Base-by-base conservation (phyloP, 768 basidiomycete species). In the Termitomyces heimii region DNA sequence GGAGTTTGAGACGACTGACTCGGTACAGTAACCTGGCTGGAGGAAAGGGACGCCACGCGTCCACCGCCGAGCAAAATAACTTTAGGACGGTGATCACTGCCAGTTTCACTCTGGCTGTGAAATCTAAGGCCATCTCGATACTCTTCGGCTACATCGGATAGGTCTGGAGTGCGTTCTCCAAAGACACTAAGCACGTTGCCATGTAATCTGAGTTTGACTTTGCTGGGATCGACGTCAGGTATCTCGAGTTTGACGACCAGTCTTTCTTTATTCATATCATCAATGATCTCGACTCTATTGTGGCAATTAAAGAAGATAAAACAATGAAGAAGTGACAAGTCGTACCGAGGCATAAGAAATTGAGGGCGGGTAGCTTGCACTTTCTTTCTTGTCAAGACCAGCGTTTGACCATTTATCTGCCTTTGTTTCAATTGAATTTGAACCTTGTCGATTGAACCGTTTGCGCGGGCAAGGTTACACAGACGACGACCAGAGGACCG, bases 161-260 rank as follows among this genome's bases (percentile, higher is more conserved):
- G 48, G 22, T 62, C 67, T 16, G 68, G 61, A 6, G 58, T 62
- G 42, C 76, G 71, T 34, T 67, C 66, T 32, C 77, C 76, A 2
- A 63, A 54, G 12, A 79, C 60, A 14, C 73, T 51, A n/a, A 79
- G 67, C n/a, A 64, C 55, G 0, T 67, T 70, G 0, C 70, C 69
- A 18, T 67, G 69, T 10, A 77, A 66, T n/a, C 66, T 61, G 2
- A 79, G 59, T 0, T 67, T 55, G 0, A 81, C 65, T 29, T 76
- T 70, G 13, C 64, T 61, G 9, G 65, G 71, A 47, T 68, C 71
- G 46, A 81, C 71, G 18, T 78, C 79, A 34, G 79, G 79, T 14
- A 81, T 60, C 58, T 81, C 79, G 53, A 79, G 73, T 7, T 75
- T 68, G 5, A 75, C 77, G 2, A 68, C 56, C 5, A 74, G 53